Evolutionary conservation across 2,329 filamentous ascomycete genomes (phyloP), one percentile per base, ranked within the genome.

Genomic region (Rutstroemia sydowiana): DNA sequence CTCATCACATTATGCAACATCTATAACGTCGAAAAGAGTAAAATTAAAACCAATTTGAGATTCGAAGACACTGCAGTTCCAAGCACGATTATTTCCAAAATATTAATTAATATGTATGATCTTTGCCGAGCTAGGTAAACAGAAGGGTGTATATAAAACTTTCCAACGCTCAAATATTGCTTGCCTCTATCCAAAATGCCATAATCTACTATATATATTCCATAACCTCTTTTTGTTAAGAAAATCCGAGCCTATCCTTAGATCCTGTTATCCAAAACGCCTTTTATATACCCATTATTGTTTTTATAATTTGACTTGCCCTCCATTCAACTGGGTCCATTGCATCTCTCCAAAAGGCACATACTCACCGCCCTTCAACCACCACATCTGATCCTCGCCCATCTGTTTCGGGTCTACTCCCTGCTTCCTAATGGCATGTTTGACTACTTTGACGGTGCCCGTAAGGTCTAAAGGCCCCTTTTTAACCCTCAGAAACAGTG

Each of bases 371-470:
- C 74, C 76, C 60, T 75, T 77, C 85, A 76, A 77, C 57, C 83
- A 62, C 61, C 72, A 85, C 42, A 85, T 32, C 34, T 70, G 66
- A 21, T 80, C 78, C 5, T 42, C 42, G 32, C 57, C 58, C 1
- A 76, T 71, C 61, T 78, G 78, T 3, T 63, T 68, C 0, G 85
- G 86, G 61, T 88, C 79, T 0, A 92, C 87, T 0, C 90, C 89
- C 56, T 91, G 78, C 2, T 75, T 73, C n/a, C 88, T 75, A 57
- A 95, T 66, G 0, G 73, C 69, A 57, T 85, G 80, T 69, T 95
- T 95, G 70, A 91, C 85, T 71, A 95, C 87, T 74, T 95, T 95
- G 63, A 89, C 87, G 44, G 89, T 95, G 0, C 89, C 88, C 4
- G 90, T 95, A 1, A 81, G 75, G 62, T 85, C 80, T 58, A 81